Percentiles rank a stretch among this genome's conserved stretches.
phyloP scores from a whole-genome alignment of 805 yeast species.

The Saturnispora besseyi region DNA sequence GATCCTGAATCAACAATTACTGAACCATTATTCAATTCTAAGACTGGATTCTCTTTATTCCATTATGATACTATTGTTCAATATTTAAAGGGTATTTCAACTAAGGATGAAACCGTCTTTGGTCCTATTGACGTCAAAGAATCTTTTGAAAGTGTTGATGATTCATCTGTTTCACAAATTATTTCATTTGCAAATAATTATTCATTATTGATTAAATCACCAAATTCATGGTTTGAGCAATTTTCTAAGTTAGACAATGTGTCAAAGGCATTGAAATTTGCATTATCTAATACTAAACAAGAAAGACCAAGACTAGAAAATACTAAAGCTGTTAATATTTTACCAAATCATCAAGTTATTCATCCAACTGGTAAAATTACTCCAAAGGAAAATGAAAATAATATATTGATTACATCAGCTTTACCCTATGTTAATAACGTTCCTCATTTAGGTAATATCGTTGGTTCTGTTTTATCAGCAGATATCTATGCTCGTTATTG shows the following conservation, averaged over 20 bases:
- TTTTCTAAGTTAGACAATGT: conserved; percentile 34
- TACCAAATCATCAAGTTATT: conserved; percentile 14
- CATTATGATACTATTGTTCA: conserved; percentile 67
- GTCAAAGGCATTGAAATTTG: conserved; percentile 36
- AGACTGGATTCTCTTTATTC: conserved; percentile 39
- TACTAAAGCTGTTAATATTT: conserved; percentile 29
- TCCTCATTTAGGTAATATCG: conserved; percentile 95
- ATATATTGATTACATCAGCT: conserved; percentile 88
- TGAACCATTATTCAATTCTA: conserved; percentile 21
- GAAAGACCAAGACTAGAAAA: conserved; percentile 34
- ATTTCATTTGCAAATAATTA: conserved; percentile 52
- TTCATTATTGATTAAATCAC: conserved; percentile 26
- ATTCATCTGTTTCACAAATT: conserved; percentile 43
- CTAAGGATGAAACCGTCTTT: conserved; percentile 30
- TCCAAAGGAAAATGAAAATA: conserved; percentile 68
- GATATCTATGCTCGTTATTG: conserved; percentile 88
- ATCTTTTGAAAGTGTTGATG: conserved; percentile 20
- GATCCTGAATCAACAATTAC: background rate
- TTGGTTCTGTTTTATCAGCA: conserved; percentile 91
- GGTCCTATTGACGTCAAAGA: conserved; percentile 47
- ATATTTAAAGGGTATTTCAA: conserved; percentile 36
- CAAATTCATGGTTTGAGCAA: conserved; percentile 33
- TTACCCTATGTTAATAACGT: conserved; percentile 97
- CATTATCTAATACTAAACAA: conserved; percentile 37
- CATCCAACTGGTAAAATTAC: conserved; percentile 32